Evolutionary conservation across 2,329 filamentous ascomycete species (phyloP), one percentile per base, ranked within the genome.

Genomic region (Xylaria sp.): DNA sequence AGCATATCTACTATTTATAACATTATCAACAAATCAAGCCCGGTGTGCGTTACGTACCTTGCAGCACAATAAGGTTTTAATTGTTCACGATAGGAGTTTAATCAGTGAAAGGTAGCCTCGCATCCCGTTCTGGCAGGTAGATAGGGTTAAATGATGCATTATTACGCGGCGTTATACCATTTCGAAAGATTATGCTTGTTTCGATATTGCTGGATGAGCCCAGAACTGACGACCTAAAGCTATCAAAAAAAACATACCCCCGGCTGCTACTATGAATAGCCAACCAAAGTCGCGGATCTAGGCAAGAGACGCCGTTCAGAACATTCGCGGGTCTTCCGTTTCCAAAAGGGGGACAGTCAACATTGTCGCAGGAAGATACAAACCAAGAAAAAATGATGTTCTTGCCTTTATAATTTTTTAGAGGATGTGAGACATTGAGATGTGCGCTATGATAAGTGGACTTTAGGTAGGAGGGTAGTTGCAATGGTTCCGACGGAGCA

Each of bases 231-330:
- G 42, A 57, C 42, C 32, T 19, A 24, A 34, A 9, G 17, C 24
- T 14, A 5, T 34, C 5, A 6, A 45, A 19, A 50, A 24, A 39
- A 12, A 11, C 30, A 27, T 21, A 39, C 17, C 34, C 59, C 36
- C 48, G 58, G 27, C 36, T 66, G 59, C 50, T 69, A 51, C 63
- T 66, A 66, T 68, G 57, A 68, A 69, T 66, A 66, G 58, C 48
- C 8, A 63, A 42, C 66, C 30, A 66, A n/a, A 34, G 12, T 32
- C 32, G 17, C 11, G 30, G 48, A 51, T 63, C 66, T 66, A 69
- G 54, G 63, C 58, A 63, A 50, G 60, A 66, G 42, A 56, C 27
- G 8, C n/a, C n/a, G 54, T 61, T 30, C 34, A 56, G 34, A 12
- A 9, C 17, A 21, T 45, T 47, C 9, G 21, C 57, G 56, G 34